Conservation (phyloP, 2,329 filamentous ascomycete genomes). For the Neofusicoccum laricinum region DNA sequence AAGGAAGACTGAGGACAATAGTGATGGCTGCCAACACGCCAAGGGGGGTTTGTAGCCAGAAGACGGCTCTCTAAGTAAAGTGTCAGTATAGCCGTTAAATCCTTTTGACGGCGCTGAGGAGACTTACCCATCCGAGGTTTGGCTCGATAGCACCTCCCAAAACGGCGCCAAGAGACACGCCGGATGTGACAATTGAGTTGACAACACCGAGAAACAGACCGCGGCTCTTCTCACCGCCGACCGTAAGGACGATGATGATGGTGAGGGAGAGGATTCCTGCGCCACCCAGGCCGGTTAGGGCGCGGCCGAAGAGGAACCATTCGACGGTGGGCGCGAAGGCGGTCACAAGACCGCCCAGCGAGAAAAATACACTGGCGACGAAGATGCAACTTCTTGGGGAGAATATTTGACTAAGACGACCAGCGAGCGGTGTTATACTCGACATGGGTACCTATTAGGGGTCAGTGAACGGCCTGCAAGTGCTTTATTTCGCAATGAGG, state of each 20-base stretch:
- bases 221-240: constrained; percentile 63
- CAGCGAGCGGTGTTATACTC: constrained; percentile 66
- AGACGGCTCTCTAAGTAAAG: constrained; percentile 61
- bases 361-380: constrained; percentile 57
- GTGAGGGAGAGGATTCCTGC: constrained; percentile 71
- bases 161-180: constrained; percentile 69
- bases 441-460: constrained; percentile 32
- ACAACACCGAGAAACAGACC: constrained; percentile 72
- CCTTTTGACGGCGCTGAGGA: no score
- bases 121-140: constrained; percentile 65
- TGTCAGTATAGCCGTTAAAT: constrained; percentile 1
- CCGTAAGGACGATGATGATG: constrained; percentile 73
- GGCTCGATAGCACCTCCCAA: constrained; percentile 65
- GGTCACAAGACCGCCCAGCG: constrained; percentile 63
- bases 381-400: constrained; percentile 65
- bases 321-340: constrained; percentile 58
- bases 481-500: background rate
- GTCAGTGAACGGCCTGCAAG: background rate
- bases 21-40: constrained; percentile 59
- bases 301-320: constrained; percentile 66
- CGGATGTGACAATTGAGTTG: constrained; percentile 70
- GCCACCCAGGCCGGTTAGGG: constrained; percentile 65
- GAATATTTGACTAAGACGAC: constrained; percentile 72
- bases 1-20: constrained; percentile 65
- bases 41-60: constrained; percentile 68